Conservation (phyloP, 306 rosid species). For the Chamaecrista fasciculata region DNA sequence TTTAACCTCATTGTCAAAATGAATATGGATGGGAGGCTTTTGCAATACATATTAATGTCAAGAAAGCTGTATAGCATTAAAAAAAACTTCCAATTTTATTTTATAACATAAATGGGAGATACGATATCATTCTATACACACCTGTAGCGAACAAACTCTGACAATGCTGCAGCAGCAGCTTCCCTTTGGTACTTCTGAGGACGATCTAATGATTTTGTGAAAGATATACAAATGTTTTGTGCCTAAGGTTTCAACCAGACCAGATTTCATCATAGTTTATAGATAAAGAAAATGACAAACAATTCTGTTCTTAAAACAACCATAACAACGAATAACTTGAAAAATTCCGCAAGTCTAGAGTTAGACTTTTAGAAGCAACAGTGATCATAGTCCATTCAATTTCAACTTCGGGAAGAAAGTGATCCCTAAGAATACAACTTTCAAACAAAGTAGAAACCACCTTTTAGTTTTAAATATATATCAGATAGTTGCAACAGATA, state of each 20-base stretch:
- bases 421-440: too few relatives aligned
- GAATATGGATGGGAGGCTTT: too few relatives aligned
- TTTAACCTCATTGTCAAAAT: too few relatives aligned
- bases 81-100: too few relatives aligned
- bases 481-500: too few relatives aligned
- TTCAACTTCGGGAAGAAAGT: constrained; percentile 3
- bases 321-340: neutral
- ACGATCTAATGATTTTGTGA: constrained; percentile 68
- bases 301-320: neutral
- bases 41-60: neutral
- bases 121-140: constrained; percentile 30
- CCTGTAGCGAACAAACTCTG: constrained; percentile 94
- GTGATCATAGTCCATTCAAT: constrained; percentile 12
- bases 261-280: constrained; percentile 11
- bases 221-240: constrained; percentile 70
- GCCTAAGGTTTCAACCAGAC: constrained; percentile 48
- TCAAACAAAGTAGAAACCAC: too few relatives aligned
- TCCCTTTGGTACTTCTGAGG: constrained; percentile 86
- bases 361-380: neutral
- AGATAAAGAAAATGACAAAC: constrained; percentile 17
- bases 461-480: too few relatives aligned
- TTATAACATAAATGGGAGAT: constrained; percentile 5
- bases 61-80: too few relatives aligned
- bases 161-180: constrained; percentile 95
- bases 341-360: neutral